A percentile compares a stretch with the other conserved stretches of the same genome.
Evolutionary conservation across 169 alveolate species (phyloP).

Genomic region (Plasmodium gaboni): DNA sequence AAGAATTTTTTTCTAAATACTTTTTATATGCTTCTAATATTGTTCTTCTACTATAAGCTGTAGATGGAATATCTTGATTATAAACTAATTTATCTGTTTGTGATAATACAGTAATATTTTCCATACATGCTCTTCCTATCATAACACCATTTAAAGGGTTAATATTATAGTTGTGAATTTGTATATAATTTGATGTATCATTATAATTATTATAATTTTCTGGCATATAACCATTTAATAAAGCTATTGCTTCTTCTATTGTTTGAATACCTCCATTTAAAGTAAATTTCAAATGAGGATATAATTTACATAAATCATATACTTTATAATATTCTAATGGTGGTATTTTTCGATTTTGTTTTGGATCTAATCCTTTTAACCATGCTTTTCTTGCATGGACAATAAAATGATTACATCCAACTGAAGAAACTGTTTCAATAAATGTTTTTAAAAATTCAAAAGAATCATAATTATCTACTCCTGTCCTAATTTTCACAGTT

Average conservation of each 20-base stretch:
- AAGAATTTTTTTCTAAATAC: slow-evolving; percentile 44
- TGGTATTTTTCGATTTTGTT: slow-evolving; percentile 94
- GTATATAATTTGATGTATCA: slow-evolving; percentile 27
- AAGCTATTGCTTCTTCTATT: slow-evolving; percentile 81
- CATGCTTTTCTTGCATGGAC: slow-evolving; percentile 97
- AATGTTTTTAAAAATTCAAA: slow-evolving; percentile 88
- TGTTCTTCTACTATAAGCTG: slow-evolving; percentile 81
- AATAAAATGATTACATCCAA: slow-evolving; percentile 93
- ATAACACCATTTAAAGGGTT: slow-evolving; percentile 85
- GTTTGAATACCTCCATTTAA: slow-evolving; percentile 94
- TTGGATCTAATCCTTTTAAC: slow-evolving; percentile 94
- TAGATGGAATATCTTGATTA: slow-evolving; percentile 71
- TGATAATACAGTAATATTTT: slow-evolving; percentile 85
- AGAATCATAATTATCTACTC: slow-evolving; percentile 94
- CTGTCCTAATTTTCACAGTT: slow-evolving; percentile 95
- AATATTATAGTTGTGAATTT: slow-evolving; percentile 48
- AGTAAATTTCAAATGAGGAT: slow-evolving; percentile 92
- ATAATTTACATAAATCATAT: slow-evolving; percentile 87
- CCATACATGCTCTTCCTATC: slow-evolving; percentile 90
- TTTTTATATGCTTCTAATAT: slow-evolving; percentile 80
- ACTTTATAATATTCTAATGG: slow-evolving; percentile 94
- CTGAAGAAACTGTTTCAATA: slow-evolving; percentile 81
- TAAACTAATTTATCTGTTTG: slow-evolving; percentile 84
- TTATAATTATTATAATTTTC: slow-evolving; percentile 30
- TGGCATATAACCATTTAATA: slow-evolving; percentile 75